Evolutionary conservation across 768 basidiomycete genomes (phyloP).

Genomic region (Lactifluus rugatus): DNA sequence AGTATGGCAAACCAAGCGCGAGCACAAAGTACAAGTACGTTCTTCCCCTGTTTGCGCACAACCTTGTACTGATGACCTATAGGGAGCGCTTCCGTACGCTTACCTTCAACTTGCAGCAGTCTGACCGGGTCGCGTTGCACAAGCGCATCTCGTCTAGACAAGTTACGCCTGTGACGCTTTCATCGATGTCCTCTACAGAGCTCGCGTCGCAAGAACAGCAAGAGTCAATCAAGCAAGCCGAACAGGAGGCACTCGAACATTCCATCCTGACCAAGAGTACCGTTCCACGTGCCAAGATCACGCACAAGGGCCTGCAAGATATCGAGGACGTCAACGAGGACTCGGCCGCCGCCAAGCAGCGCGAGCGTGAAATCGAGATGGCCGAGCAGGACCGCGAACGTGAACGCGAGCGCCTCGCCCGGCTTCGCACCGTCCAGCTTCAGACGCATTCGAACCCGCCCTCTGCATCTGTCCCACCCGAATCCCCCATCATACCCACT

Average conservation of each 20-base stretch:
- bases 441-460: slow-evolving; percentile 29
- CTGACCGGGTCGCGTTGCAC: slow-evolving; percentile 71
- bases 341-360: slow-evolving; percentile 18
- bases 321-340: slow-evolving; percentile 68
- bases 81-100: slow-evolving; percentile 90
- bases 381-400: slow-evolving; percentile 54
- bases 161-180: slow-evolving; percentile 63
- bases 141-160: slow-evolving; percentile 60
- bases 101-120: slow-evolving; percentile 77
- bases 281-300: slow-evolving; percentile 69
- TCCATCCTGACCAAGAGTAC: slow-evolving; percentile 69
- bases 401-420: slow-evolving; percentile 58
- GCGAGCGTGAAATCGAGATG: slow-evolving; percentile 49
- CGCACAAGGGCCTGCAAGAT: slow-evolving; percentile 87
- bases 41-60: slow-evolving; percentile 4
- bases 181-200: slow-evolving; percentile 81
- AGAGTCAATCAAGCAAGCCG: slow-evolving; percentile 70
- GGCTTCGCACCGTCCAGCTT: slow-evolving; percentile 34
- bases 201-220: slow-evolving; percentile 81
- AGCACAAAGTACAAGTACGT: slow-evolving; percentile 75
- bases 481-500: slow-evolving; percentile 49
- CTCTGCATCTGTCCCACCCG: slow-evolving; percentile 51
- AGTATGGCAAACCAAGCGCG: slow-evolving; percentile 49
- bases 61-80: background rate
- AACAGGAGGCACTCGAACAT: slow-evolving; percentile 74